Evolutionary conservation across 768 basidiomycete species (phyloP), one percentile per base, ranked within the genome.

Genomic region (Lentinula sp.): DNA sequence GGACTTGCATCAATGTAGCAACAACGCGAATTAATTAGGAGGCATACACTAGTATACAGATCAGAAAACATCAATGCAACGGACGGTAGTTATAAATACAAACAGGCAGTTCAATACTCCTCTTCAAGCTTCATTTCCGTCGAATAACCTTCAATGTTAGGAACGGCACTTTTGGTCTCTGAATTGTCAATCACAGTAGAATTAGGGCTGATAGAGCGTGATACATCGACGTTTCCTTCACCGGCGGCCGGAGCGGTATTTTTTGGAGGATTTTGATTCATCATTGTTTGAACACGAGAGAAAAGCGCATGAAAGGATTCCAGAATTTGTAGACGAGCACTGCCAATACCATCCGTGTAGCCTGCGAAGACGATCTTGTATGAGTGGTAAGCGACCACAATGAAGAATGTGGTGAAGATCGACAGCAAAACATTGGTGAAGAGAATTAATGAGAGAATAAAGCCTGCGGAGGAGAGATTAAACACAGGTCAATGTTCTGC

Each of bases 371-470:
- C 65, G 42, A 76, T 66, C 51, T 71, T 67, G 54, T 60, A 62
- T 12, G 61, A 45, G 53, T 67, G 64, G 59, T 74, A 75, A 52
- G 63, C 59, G 45, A 52, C 61, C 41, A 67, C 50, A 32, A 64
- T 55, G 33, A 61, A 46, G 35, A 57, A 48, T 18, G 74, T 73
- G 16, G 64, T 23, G 61, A 71, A 66, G 49, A 66, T 53, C 10
- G 75, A 66, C 10, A 73, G 20, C 61, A 70, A 64, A 10, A 75
- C 62, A 16, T 64, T 72, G 66, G 66, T 71, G 6, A 73, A 42
- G 45, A 62, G 59, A 37, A 66, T 66, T 28, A 68, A 57, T 36
- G 71, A 59, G 51, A 68, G 60, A 8, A 51, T 59, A 37, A 62
- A 73, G 68, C 53, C 62, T 62, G 41, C 50, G 41, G 8, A 15